Evolutionary conservation across 2,329 filamentous ascomycete species (phyloP).

Genomic region (Aspergillus ibericus): DNA sequence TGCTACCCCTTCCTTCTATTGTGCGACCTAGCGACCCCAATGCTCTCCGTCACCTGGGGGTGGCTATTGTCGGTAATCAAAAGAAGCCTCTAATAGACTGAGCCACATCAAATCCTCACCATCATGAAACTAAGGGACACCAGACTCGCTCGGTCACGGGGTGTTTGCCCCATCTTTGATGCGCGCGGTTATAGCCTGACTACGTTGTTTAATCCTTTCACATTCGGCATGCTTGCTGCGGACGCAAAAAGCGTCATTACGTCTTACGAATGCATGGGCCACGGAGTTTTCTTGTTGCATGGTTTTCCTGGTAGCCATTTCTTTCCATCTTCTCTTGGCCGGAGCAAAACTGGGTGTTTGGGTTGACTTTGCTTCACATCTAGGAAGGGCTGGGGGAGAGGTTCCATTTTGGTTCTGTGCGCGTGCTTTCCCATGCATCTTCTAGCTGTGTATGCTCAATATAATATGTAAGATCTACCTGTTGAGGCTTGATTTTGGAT

Average conservation of each 20-base stretch:
- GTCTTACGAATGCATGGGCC: slow-evolving; percentile 39
- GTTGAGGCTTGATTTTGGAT: background rate
- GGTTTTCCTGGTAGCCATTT: slow-evolving; percentile 25
- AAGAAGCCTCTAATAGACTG: slow-evolving; percentile 67
- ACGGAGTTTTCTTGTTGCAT: slow-evolving; percentile 37
- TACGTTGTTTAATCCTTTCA: slow-evolving; percentile 8
- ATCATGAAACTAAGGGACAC: background rate
- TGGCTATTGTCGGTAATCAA: slow-evolving; percentile 62
- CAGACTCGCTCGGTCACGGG: background rate
- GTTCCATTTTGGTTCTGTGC: background rate
- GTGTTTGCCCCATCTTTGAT: background rate
- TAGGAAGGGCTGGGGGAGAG: slow-evolving; percentile 7
- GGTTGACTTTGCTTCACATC: slow-evolving; percentile 15
- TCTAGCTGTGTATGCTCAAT: slow-evolving; percentile 17
- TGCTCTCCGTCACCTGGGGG: slow-evolving; percentile 60
- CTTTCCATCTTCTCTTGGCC: slow-evolving; percentile 21
- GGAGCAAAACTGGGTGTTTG: slow-evolving; percentile 23
- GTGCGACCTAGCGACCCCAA: slow-evolving; percentile 73
- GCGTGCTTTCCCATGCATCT: background rate
- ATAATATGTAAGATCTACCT: slow-evolving; percentile 22
- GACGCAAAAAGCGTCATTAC: slow-evolving; percentile 23
- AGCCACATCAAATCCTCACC: slow-evolving; percentile 24
- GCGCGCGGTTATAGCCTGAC: background rate
- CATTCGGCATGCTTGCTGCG: slow-evolving; percentile 15
- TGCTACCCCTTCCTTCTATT: slow-evolving; percentile 84